A percentile compares a stretch with the other conserved stretches of the same genome.
These are phyloP conservation scores for Dipteronia dyeriana DNA, from an alignment of 345 rosid species.

Conservation along the genomic window DNA sequence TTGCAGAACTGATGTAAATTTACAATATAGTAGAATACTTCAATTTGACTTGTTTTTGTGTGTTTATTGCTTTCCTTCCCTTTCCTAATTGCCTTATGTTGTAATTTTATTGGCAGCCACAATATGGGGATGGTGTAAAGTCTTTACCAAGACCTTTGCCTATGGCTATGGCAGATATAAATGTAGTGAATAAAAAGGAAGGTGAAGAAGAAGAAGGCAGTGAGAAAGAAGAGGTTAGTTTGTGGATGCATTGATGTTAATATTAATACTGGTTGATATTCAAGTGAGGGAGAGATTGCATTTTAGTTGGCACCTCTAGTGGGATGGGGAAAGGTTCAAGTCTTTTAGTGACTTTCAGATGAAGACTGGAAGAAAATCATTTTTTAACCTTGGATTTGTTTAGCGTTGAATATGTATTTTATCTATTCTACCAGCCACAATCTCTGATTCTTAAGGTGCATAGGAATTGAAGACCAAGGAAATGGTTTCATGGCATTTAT, in stretches of 20 bases:
- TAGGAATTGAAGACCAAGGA: not conserved
- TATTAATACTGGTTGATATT: no score
- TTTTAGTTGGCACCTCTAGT: not conserved
- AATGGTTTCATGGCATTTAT: not conserved
- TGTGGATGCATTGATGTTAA: not conserved
- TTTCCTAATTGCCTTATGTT: not conserved
- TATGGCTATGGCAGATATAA: slow-evolving; percentile 35
- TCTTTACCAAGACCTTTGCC: slow-evolving; percentile 84
- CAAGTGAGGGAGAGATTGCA: not conserved
- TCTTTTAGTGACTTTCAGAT: not conserved
- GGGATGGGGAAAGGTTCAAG: not conserved
- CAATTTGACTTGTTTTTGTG: not conserved
- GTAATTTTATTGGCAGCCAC: slow-evolving; percentile 47
- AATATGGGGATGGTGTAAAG: slow-evolving; percentile 47
- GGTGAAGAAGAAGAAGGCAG: slow-evolving; percentile 37
- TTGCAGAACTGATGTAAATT: slow-evolving; percentile 12
- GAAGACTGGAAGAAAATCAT: not conserved
- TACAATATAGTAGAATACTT: slow-evolving; percentile 2
- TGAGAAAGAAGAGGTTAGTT: slow-evolving; percentile 56
- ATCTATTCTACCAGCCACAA: not conserved
- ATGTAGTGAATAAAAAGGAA: slow-evolving; percentile 37
- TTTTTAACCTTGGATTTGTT: not conserved
- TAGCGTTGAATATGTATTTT: not conserved
- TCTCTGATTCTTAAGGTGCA: not conserved
- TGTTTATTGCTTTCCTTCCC: not conserved